A percentile compares a stretch with the other conserved stretches of the same genome.
phyloP scores from a whole-genome alignment of 345 rosid genomes.

The Gynandropsis gynandra region DNA sequence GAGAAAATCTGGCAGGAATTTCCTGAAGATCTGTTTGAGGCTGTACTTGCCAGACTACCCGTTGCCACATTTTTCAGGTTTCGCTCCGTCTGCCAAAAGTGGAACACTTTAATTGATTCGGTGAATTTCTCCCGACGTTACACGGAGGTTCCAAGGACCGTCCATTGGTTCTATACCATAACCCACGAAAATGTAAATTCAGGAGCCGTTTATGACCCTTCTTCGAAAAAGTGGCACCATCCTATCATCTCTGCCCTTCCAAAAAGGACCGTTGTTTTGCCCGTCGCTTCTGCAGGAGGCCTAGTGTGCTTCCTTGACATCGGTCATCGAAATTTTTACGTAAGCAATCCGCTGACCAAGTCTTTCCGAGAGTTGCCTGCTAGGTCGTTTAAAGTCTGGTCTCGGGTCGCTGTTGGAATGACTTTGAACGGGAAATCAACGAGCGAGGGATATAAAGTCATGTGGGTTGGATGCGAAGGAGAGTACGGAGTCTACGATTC shows the following conservation, averaged over 20 bases:
- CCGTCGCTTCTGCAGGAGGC: constrained; percentile 95
- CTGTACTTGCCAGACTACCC: constrained; percentile 87
- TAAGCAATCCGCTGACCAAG: constrained; percentile 83
- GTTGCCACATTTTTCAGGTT: constrained; percentile 73
- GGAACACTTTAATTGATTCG: constrained; percentile 71
- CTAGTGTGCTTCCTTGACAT: constrained; percentile 92
- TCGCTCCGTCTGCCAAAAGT: constrained; percentile 76
- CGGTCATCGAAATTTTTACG: constrained; percentile 78
- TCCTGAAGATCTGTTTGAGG: constrained; percentile 91
- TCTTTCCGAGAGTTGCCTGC: constrained; percentile 83
- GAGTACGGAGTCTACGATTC: constrained; percentile 95
- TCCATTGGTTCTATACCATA: constrained; percentile 91
- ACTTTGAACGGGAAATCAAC: constrained; percentile 49
- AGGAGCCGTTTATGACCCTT: constrained; percentile 88
- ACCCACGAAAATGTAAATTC: constrained; percentile 77
- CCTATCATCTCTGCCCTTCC: constrained; percentile 63
- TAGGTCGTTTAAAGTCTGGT: constrained; percentile 85
- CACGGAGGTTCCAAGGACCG: constrained; percentile 42
- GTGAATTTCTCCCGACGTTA: constrained; percentile 71
- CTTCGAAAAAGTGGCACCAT: constrained; percentile 78
- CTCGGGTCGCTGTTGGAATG: constrained; percentile 92
- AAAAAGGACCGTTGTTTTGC: constrained; percentile 59
- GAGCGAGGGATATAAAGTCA: constrained; percentile 61
- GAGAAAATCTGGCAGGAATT: constrained; percentile 86
- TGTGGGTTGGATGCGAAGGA: constrained; percentile 93